These are phyloP conservation scores for Andrographis paniculata DNA, from an alignment of 305 asterid genomes.

Conservation along the genomic window DNA sequence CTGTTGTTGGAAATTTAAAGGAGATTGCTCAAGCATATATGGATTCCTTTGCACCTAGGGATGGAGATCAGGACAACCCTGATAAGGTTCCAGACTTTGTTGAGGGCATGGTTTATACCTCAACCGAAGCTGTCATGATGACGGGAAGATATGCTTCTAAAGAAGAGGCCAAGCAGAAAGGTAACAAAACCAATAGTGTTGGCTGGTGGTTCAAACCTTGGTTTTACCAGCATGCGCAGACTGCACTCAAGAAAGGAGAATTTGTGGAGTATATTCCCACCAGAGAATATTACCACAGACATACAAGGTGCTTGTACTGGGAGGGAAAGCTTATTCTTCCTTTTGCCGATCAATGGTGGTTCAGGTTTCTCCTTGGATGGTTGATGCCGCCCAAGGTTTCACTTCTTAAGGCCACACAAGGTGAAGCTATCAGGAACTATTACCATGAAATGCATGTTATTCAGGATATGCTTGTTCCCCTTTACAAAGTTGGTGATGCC, in stretches of 20 bases:
- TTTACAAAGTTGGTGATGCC: conserved; percentile 91
- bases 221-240: conserved; percentile 97
- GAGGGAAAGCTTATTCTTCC: conserved; percentile 96
- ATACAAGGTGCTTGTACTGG: conserved; percentile 88
- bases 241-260: conserved; percentile 77
- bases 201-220: conserved; percentile 98
- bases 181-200: conserved; percentile 60
- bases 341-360: conserved; percentile 93
- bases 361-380: conserved; percentile 83
- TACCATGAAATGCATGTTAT: conserved; percentile 95
- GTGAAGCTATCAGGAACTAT: conserved; percentile 76
- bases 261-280: conserved; percentile 92
- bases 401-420: conserved; percentile 88
- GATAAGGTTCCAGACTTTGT: conserved; percentile 88
- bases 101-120: conserved; percentile 70
- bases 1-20: conserved; percentile 58
- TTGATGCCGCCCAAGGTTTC: conserved; percentile 96
- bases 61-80: conserved; percentile 83
- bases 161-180: conserved; percentile 84
- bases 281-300: conserved; percentile 89
- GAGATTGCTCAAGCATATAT: conserved; percentile 77
- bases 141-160: conserved; percentile 70
- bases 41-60: conserved; percentile 79
- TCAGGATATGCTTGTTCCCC: conserved; percentile 93
- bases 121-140: conserved; percentile 82